Evolutionary conservation across 805 yeast genomes (phyloP).

Genomic region (Suhomyces sp.): DNA sequence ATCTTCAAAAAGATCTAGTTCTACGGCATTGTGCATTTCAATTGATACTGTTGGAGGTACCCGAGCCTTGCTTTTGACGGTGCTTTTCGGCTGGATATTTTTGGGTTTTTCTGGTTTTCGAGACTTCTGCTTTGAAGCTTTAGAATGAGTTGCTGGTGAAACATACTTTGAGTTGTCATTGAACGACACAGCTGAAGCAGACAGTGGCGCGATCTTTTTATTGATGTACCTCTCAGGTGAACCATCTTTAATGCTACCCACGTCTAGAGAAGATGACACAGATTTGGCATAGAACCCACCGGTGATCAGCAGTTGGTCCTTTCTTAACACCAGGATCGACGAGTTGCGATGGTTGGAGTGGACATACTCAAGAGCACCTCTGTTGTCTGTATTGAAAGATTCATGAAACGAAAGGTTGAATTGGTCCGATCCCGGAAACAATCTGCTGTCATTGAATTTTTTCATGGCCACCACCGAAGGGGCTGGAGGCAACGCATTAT

Average conservation of each 20-base stretch:
- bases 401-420: conserved; percentile 3
- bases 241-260: conserved; percentile 12
- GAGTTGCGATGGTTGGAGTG: conserved; percentile 8
- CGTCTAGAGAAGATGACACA: conserved; percentile 15
- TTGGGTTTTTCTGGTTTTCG: not conserved
- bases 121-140: not conserved
- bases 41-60: conserved; percentile 36
- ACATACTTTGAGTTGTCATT: not conserved
- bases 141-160: not conserved
- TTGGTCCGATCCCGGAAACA: conserved; percentile 3
- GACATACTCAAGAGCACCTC: conserved; percentile 2
- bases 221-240: conserved; percentile 18
- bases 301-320: conserved; percentile 6
- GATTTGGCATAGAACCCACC: conserved; percentile 15
- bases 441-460: conserved; percentile 9
- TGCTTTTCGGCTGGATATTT: not conserved
- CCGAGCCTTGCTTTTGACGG: conserved; percentile 7
- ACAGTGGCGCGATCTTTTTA: conserved; percentile 18
- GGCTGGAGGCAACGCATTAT: conserved; percentile 32
- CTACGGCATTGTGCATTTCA: conserved; percentile 44
- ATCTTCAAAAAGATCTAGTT: conserved; percentile 45
- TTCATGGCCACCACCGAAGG: conserved; percentile 20
- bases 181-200: not conserved
- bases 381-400: conserved; percentile 6
- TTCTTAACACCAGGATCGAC: conserved; percentile 8